Evolutionary conservation across 2,329 filamentous ascomycete species (phyloP).

Genomic region (Monosporascus sp.): DNA sequence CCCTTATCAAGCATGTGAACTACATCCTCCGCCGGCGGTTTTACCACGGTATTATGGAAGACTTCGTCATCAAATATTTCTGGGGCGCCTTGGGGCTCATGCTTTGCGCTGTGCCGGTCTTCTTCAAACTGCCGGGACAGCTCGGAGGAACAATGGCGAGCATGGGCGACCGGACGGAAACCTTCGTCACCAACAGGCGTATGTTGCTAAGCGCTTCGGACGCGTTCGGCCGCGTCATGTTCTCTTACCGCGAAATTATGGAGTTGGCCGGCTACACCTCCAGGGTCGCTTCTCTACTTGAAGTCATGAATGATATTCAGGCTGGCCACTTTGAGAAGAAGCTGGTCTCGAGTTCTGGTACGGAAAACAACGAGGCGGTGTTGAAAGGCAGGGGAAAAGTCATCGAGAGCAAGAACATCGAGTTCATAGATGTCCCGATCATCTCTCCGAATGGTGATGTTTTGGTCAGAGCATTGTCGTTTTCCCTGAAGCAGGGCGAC

Average conservation of each 20-base stretch:
- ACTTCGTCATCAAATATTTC: slow-evolving; percentile 99
- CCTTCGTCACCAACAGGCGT: slow-evolving; percentile 88
- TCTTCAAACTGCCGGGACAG: slow-evolving; percentile 82
- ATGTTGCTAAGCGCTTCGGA: slow-evolving; percentile 92
- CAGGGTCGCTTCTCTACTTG: slow-evolving; percentile 79
- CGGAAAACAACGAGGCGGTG: slow-evolving; percentile 74
- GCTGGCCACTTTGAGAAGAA: slow-evolving; percentile 93
- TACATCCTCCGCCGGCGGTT: slow-evolving; percentile 84
- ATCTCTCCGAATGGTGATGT: slow-evolving; percentile 96
- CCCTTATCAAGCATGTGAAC: slow-evolving; percentile 97
- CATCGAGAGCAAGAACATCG: slow-evolving; percentile 59
- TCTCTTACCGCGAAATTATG: slow-evolving; percentile 95
- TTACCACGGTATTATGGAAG: slow-evolving; percentile 99
- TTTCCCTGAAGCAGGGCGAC: slow-evolving; percentile 78
- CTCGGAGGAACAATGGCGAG: slow-evolving; percentile 43
- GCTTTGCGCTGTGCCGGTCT: slow-evolving; percentile 91
- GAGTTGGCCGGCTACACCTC: slow-evolving; percentile 94
- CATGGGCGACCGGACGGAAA: slow-evolving; percentile 68
- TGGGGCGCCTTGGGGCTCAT: slow-evolving; percentile 92
- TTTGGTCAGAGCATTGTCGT: slow-evolving; percentile 78
- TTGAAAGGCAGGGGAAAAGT: slow-evolving; percentile 77
- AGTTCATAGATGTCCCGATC: slow-evolving; percentile 64
- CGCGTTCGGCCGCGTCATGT: slow-evolving; percentile 93
- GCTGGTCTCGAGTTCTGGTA: slow-evolving; percentile 82
- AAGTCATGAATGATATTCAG: slow-evolving; percentile 92